These are phyloP conservation scores for Vanilla planifolia DNA, from an alignment of 106 monocot species.

Conservation along the genomic window DNA sequence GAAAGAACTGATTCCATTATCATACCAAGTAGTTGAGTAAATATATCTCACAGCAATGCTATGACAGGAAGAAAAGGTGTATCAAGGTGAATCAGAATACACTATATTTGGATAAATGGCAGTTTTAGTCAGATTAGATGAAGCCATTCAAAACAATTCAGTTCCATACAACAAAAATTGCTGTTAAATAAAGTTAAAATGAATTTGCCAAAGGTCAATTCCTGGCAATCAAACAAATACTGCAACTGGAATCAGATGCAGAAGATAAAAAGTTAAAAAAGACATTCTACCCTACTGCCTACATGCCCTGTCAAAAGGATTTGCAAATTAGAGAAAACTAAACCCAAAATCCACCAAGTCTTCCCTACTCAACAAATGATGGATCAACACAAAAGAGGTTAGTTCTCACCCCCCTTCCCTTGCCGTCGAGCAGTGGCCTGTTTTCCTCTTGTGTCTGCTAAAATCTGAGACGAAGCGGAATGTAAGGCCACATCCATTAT, in stretches of 20 bases:
- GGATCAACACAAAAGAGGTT: too few species aligned
- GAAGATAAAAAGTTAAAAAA: slow-evolving; percentile 4
- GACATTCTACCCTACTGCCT: background rate
- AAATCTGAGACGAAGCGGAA: slow-evolving; percentile 96
- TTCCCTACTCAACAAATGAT: too few species aligned
- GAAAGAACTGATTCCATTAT: too few species aligned
- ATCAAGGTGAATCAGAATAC: too few species aligned
- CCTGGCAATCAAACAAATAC: slow-evolving; percentile 1
- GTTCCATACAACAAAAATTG: background rate
- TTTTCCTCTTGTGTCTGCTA: slow-evolving; percentile 94
- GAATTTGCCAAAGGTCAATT: slow-evolving; percentile 1
- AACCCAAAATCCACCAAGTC: too few species aligned
- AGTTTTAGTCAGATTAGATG: background rate
- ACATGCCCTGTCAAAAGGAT: too few species aligned
- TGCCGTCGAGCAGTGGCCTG: slow-evolving; percentile 57
- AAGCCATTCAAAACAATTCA: background rate
- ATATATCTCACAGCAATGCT: too few species aligned
- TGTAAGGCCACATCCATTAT: slow-evolving; percentile 73
- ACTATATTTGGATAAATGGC: background rate
- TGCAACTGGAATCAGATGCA: slow-evolving; percentile 5
- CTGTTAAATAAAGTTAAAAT: slow-evolving; percentile 6
- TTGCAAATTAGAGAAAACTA: too few species aligned
- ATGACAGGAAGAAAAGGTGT: too few species aligned
- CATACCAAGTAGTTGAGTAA: too few species aligned
- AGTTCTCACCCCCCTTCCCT: slow-evolving; percentile 14